Base-by-base conservation (phyloP, 1,284 basidiomycete genomes). In the Ustilago bromivora region DNA sequence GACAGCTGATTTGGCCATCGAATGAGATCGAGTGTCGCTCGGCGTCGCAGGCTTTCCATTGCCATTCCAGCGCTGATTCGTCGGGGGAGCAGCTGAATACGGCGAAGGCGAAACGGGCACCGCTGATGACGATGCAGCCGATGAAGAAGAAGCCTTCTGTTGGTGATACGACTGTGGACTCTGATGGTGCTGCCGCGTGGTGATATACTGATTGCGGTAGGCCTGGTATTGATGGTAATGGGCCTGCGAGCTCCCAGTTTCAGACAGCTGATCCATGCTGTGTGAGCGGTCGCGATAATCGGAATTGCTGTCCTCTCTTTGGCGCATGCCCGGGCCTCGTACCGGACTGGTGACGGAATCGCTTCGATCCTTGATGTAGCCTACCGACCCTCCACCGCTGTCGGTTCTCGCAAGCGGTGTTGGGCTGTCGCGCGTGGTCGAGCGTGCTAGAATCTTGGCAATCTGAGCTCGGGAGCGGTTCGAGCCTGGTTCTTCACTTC, bases 381-480 rank as follows among this genome's bases (percentile, higher is more conserved):
- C 36, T 9, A 60, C 52, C 3, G 38, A 28, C 2, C 49, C 54
- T 13, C 43, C 49, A 17, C 54, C 57, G 43, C 55, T 61, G 51
- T 62, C 53, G 6, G 55, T 59, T 13, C 69, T 41, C 40, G 32
- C 23, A 12, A 71, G 40, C 8, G 34, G n/a, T 12, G 49, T 55
- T 2, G 66, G 35, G 31, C 66, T 65, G 11, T 68, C 58, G 11
- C 71, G 58, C 13, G 63, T 64, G 17, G 73, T 69, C 1, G 81
- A 82, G 5, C 81, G 47, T 1, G 79, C 76, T 1, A 82, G 55
- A 40, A 82, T 82, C 70, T 82, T 78, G 15, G 81, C 81, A 23
- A 82, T 80, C 41, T 82, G 78, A 15, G 76, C 75, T 10, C 70
- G 64, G 4, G 76, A 74, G 4, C 71, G 60, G 17, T 58, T 65